phyloP scores from a whole-genome alignment of 306 rosid species.

The Cicer pinnatifidum region DNA sequence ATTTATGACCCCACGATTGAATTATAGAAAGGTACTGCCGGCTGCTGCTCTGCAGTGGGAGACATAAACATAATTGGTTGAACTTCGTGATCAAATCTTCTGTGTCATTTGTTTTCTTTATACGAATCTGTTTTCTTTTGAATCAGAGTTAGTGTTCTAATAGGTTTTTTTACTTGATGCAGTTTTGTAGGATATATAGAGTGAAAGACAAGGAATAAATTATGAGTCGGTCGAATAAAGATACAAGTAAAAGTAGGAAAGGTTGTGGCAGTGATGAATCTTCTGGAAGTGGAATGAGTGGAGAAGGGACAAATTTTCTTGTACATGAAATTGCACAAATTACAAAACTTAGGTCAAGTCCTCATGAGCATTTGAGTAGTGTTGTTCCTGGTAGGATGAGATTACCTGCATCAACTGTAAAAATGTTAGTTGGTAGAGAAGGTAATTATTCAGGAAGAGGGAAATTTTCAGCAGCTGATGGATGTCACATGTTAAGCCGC shows the following conservation, averaged over 20 bases:
- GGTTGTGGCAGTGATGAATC: slow-evolving; percentile 43
- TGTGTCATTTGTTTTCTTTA: too few relatives aligned
- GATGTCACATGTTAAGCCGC: slow-evolving; percentile 60
- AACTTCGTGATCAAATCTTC: too few relatives aligned
- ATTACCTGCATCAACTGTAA: slow-evolving; percentile 56
- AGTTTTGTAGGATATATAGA: slow-evolving; percentile 45
- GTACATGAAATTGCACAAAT: slow-evolving; percentile 64
- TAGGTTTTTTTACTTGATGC: not conserved
- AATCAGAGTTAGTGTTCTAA: too few relatives aligned
- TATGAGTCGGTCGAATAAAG: slow-evolving; percentile 54
- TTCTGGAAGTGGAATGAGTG: slow-evolving; percentile 28
- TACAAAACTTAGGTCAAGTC: slow-evolving; percentile 53
- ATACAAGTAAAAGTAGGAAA: slow-evolving; percentile 39
- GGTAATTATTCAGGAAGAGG: slow-evolving; percentile 60
- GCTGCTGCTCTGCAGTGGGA: too few relatives aligned
- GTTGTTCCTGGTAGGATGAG: slow-evolving; percentile 50
- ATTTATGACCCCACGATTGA: too few relatives aligned
- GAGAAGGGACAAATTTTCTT: slow-evolving; percentile 45
- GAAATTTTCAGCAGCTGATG: slow-evolving; percentile 56
- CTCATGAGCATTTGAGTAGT: slow-evolving; percentile 49
- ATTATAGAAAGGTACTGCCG: too few relatives aligned
- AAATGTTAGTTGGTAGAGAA: slow-evolving; percentile 60
- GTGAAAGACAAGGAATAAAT: slow-evolving; percentile 27
- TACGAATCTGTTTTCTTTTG: too few relatives aligned
- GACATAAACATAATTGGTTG: too few relatives aligned